Evolutionary conservation across 2,329 filamentous ascomycete genomes (phyloP), one percentile per base, ranked within the genome.

Genomic region (Botrytis fragariae): DNA sequence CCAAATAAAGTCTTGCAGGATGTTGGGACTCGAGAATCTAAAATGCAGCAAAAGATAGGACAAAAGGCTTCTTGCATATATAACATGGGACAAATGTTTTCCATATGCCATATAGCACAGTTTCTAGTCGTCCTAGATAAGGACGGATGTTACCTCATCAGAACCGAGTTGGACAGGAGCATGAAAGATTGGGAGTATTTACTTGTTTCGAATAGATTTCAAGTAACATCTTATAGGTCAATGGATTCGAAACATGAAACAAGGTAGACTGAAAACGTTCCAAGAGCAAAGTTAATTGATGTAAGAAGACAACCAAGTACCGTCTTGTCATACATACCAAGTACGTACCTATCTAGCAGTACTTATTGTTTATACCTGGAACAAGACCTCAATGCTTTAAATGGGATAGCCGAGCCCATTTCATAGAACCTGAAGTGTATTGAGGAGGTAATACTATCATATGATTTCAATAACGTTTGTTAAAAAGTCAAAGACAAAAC

Each of bases 21-120:
- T 22, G 32, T 68, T 54, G 45, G 48, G 65, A 69, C 37, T 69
- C 37, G 48, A 69, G n/a, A 37, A 57, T 67, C 64, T 18, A 54
- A 67, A 67, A 22, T 54, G 35, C 45, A 54, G 51, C n/a, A 37
- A 69, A 57, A 32, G 25, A 69, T 44, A 44, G 25, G 51, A 32
- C 18, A 57, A 57, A 42, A 57, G 65, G 35, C 65, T 68, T 57
- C 35, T 44, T 57, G 48, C 65, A 68, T 68, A 61, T 61, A 39
- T n/a, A 54, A 29, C 54, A 42, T 18, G 32, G 29, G 14, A 65
- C 62, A 44, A 14, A 37, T 35, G 25, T 44, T 16, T 51, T 57
- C 18, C 35, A 32, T 44, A 25, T 37, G 42, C n/a, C 35, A 29
- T 20, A 39, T 29, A 54, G 45, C 25, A 42, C 48, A 51, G 14